A percentile compares a stretch with the other conserved stretches of the same genome.
phyloP scores from a whole-genome alignment of 805 yeast species.

The Saturnispora bothae region DNA sequence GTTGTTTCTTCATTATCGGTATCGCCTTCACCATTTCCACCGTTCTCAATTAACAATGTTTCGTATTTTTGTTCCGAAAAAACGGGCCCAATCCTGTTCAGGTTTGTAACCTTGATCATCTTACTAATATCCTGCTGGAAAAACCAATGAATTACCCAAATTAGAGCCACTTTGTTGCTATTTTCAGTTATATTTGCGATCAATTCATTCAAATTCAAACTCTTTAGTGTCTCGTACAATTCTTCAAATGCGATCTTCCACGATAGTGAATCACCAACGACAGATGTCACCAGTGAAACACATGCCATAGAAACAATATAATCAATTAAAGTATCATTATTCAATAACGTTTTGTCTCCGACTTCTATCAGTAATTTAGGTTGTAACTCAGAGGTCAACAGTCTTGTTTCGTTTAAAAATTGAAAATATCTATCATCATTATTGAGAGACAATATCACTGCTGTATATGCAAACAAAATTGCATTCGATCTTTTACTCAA shows the following conservation, averaged over 20 bases:
- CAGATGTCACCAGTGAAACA: conserved; percentile 15
- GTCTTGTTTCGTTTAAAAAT: conserved; percentile 9
- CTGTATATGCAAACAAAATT: conserved; percentile 12
- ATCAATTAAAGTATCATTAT: conserved; percentile 10
- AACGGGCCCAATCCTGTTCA: conserved; percentile 15
- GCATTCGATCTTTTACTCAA: conserved; percentile 8
- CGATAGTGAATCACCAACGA: conserved; percentile 13
- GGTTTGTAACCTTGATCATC: conserved; percentile 15
- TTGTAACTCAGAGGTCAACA: not conserved
- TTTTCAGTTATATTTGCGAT: conserved; percentile 6
- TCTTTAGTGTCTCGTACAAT: conserved; percentile 10
- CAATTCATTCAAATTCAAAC: conserved; percentile 13
- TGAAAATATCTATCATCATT: conserved; percentile 6
- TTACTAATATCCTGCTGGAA: conserved; percentile 20
- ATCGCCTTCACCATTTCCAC: too few relatives aligned
- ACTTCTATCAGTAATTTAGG: conserved; percentile 1
- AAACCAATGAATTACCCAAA: conserved; percentile 16
- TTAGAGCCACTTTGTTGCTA: conserved; percentile 8
- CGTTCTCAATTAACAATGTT: conserved; percentile 8
- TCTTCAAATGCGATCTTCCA: conserved; percentile 17
- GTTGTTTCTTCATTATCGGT: not conserved
- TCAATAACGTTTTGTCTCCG: not conserved
- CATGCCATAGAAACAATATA: conserved; percentile 14
- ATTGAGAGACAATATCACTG: conserved; percentile 11
- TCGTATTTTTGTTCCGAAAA: conserved; percentile 17